Conservation (phyloP, 208 protist species). For the Trypanosomatidae sp. region DNA sequence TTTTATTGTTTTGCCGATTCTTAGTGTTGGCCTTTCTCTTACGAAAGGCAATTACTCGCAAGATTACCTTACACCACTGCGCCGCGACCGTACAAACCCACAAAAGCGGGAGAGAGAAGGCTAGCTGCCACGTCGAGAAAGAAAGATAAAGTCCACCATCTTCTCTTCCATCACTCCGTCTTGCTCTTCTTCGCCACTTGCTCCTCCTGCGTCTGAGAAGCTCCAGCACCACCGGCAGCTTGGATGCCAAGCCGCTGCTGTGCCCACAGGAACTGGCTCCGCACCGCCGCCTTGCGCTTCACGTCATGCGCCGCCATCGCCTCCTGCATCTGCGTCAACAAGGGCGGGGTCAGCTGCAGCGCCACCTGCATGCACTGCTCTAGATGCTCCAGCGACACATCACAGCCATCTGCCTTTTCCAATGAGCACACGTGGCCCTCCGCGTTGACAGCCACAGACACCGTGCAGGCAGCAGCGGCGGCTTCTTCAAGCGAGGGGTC, state of each 20-base stretch:
- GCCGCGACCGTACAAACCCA: no score
- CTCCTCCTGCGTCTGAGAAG: conserved; percentile 1
- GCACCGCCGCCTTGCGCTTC: conserved; percentile 48
- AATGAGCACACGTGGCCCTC: conserved; percentile 85
- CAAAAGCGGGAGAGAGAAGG: no score
- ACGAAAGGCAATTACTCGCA: no score
- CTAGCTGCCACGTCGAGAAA: no score
- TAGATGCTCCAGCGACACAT: conserved; percentile 48
- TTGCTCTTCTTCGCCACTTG: conserved; percentile 27
- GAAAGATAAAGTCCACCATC: no score
- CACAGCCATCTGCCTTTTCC: conserved; percentile 70
- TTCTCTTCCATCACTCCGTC: conserved; percentile 6
- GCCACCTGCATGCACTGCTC: conserved; percentile 57
- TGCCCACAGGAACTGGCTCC: conserved; percentile 87
- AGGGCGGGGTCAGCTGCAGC: conserved; percentile 33
- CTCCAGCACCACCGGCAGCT: no score
- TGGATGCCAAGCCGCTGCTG: conserved; percentile 69
- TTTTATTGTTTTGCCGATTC: no score
- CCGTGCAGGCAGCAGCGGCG: conserved; percentile 57
- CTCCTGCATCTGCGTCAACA: conserved; percentile 55
- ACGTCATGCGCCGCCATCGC: conserved; percentile 70
- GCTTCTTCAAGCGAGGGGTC: conserved; percentile 76
- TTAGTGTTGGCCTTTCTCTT: no score
- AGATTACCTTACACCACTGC: no score
- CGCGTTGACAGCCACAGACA: conserved; percentile 78